phyloP scores from a whole-genome alignment of 768 basidiomycete genomes.

The Suillus lakei region DNA sequence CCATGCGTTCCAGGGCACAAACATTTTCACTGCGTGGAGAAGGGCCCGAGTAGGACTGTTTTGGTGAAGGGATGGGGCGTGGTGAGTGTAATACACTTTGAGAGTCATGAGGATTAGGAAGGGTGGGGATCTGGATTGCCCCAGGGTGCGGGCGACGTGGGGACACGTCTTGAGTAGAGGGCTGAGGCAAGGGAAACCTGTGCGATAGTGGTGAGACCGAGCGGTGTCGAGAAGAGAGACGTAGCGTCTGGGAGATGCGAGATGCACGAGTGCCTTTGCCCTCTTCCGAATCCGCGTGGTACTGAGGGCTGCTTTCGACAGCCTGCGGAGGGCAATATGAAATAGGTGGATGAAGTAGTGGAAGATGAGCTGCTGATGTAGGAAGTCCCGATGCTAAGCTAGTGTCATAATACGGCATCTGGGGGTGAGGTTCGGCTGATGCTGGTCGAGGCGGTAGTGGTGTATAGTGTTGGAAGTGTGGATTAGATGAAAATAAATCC shows the following conservation, averaged over 20 bases:
- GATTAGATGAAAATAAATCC: constrained; percentile 2
- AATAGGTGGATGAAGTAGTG: constrained; percentile 33
- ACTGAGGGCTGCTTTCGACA: constrained; percentile 17
- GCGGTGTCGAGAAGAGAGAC: constrained; percentile 57
- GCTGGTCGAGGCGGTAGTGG: constrained; percentile 52
- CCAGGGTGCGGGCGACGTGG: constrained; percentile 19
- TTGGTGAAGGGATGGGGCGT: constrained; percentile 70
- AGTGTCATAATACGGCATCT: constrained; percentile 35
- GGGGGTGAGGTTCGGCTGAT: constrained; percentile 50
- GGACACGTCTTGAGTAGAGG: constrained; percentile 16
- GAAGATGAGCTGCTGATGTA: constrained; percentile 30
- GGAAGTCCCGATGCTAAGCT: constrained; percentile 43
- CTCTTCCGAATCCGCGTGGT: constrained; percentile 48
- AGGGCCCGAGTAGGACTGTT: constrained; percentile 47
- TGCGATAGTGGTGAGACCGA: constrained; percentile 68
- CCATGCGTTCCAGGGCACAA: constrained; percentile 73
- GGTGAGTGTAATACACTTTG: constrained; percentile 61
- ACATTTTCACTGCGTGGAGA: constrained; percentile 49
- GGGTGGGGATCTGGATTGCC: constrained; percentile 26
- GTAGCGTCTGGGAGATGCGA: constrained; percentile 62
- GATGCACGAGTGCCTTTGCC: constrained; percentile 66
- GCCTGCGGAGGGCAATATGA: constrained; percentile 23
- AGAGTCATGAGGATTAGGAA: constrained; percentile 36
- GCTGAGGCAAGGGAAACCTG: constrained; percentile 47
- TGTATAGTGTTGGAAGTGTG: constrained; percentile 36